These are phyloP conservation scores for Arxiozyma heterogenica DNA, from an alignment of 1,139 yeast genomes.

Conservation along the genomic window DNA sequence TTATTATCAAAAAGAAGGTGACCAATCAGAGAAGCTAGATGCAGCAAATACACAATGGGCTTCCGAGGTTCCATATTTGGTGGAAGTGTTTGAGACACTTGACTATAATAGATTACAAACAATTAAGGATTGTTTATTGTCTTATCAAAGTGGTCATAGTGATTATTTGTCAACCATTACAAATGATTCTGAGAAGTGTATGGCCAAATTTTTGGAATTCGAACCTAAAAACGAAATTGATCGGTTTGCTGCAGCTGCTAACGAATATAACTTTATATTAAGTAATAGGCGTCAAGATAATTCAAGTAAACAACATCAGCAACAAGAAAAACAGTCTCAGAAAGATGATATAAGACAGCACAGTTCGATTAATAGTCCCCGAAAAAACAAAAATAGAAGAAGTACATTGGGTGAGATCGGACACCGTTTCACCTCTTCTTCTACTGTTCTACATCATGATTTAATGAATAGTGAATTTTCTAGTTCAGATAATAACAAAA, in stretches of 20 bases:
- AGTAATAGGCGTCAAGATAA: slow-evolving; percentile 5
- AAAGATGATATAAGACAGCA: neutral
- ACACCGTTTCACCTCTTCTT: slow-evolving; percentile 19
- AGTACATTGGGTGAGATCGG: slow-evolving; percentile 16
- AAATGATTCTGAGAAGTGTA: slow-evolving; percentile 52
- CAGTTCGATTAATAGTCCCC: neutral
- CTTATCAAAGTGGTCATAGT: slow-evolving; percentile 56
- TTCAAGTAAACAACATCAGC: slow-evolving; percentile 1
- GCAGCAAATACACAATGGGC: slow-evolving; percentile 45
- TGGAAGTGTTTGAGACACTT: slow-evolving; percentile 66
- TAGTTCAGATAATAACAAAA: slow-evolving; percentile 17
- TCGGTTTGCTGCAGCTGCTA: slow-evolving; percentile 44
- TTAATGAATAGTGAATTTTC: slow-evolving; percentile 27
- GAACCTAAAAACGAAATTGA: slow-evolving; percentile 50
- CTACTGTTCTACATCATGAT: slow-evolving; percentile 22
- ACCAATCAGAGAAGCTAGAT: slow-evolving; percentile 9
- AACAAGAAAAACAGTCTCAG: too few relatives aligned
- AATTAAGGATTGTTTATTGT: slow-evolving; percentile 58
- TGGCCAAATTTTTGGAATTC: slow-evolving; percentile 55
- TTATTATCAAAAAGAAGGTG: slow-evolving; percentile 4
- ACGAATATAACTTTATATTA: slow-evolving; percentile 17
- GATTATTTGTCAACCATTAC: slow-evolving; percentile 40
- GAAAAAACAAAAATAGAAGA: slow-evolving; percentile 13
- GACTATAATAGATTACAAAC: slow-evolving; percentile 60
- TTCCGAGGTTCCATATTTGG: slow-evolving; percentile 65